These are phyloP conservation scores for Spathaspora gorwiae DNA, from an alignment of 805 yeast genomes.

Conservation along the genomic window DNA sequence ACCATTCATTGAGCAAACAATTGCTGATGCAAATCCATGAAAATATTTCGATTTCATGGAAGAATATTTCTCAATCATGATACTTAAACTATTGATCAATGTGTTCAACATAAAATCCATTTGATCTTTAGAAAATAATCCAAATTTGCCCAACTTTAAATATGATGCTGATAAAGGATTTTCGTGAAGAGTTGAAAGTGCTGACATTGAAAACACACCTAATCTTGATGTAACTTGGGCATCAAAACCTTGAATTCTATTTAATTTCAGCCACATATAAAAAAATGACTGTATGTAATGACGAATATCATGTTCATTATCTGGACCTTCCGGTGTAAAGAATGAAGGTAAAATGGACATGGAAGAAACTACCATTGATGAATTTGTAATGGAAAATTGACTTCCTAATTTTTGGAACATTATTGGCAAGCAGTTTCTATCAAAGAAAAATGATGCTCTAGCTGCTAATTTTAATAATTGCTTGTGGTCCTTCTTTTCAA, in stretches of 20 bases:
- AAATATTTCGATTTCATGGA: slow-evolving; percentile 37
- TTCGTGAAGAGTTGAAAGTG: slow-evolving; percentile 28
- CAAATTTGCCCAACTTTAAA: slow-evolving; percentile 45
- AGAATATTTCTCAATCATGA: slow-evolving; percentile 45
- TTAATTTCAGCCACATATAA: slow-evolving; percentile 63
- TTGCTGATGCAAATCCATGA: slow-evolving; percentile 39
- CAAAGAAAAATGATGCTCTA: slow-evolving; percentile 52
- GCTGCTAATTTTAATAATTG: slow-evolving; percentile 50
- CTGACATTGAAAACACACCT: slow-evolving; percentile 54
- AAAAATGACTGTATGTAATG: slow-evolving; percentile 64
- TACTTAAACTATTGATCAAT: slow-evolving; percentile 41
- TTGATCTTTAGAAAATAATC: slow-evolving; percentile 63
- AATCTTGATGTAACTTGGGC: slow-evolving; percentile 60
- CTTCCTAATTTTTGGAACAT: slow-evolving; percentile 50
- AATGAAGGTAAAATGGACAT: slow-evolving; percentile 51
- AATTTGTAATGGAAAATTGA: slow-evolving; percentile 51
- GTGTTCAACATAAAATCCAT: slow-evolving; percentile 56
- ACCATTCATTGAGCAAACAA: slow-evolving; percentile 63
- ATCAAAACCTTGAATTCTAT: slow-evolving; percentile 50
- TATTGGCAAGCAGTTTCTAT: slow-evolving; percentile 40
- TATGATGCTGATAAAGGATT: slow-evolving; percentile 12
- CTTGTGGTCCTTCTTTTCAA: slow-evolving; percentile 47
- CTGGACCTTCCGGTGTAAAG: slow-evolving; percentile 26
- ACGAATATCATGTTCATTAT: slow-evolving; percentile 36
- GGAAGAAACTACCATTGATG: slow-evolving; percentile 47